Evolutionary conservation across 2,329 filamentous ascomycete species (phyloP), one percentile per base, ranked within the genome.

Genomic region (Reticulascus tulasneorum): DNA sequence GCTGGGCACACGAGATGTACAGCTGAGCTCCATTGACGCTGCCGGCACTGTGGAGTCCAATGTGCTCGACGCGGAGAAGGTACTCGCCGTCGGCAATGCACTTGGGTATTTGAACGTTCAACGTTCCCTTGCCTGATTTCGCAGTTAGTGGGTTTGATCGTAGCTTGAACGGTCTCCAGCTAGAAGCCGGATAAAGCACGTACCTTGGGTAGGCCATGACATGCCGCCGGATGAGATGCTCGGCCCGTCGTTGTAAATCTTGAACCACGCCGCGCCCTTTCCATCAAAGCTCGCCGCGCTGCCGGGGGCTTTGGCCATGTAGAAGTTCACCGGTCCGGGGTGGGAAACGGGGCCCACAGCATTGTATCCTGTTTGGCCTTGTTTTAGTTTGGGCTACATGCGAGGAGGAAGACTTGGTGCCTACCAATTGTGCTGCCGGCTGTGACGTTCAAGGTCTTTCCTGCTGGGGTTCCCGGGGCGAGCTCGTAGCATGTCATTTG

Each of bases 401-500:
- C 17, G 17, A n/a, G 17, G 17, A n/a, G 12, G 13, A 4, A 9
- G 9, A 6, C n/a, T 15, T 11, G 27, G 37, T 32, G 35, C 33
- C 6, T n/a, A 43, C 42, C 33, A 22, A 53, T 37, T 13, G 35
- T 48, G 19, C 44, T 42, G 16, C 51, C 50, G 9, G 51, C 51
- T 10, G 38, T 35, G 22, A 54, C 49, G 29, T 46, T 57, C 1
- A 74, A 50, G 1, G 59, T 62, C 9, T 58, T 56, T 15, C 69
- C 68, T 12, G 69, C 69, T 9, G 63, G 57, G 32, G 58, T 61
- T 24, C 66, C 64, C 4, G 62, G 47, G 9, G 51, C 52, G 9
- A 64, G 55, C 48, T 73, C 64, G 52, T 70, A 74, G 59, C 70
- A 75, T n/a, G 67, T 67, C 56, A 74, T 69, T 38, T 66, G 62